Conservation (phyloP, 345 rosid species). For the Gossypioides kirkii region DNA sequence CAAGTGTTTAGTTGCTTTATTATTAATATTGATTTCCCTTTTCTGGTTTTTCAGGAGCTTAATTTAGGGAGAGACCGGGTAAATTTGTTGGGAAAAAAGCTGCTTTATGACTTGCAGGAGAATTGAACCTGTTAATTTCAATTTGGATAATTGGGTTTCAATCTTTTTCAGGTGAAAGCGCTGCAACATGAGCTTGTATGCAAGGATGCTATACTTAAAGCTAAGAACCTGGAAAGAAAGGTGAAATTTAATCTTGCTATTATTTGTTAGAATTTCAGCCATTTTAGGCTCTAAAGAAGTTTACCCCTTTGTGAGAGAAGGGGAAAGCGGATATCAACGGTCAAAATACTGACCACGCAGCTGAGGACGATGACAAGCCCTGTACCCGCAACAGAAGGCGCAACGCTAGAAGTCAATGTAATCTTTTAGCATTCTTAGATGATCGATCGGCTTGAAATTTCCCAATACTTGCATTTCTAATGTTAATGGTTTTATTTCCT, state of each 20-base stretch:
- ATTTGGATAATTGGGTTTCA: background rate
- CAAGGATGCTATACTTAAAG: conserved; percentile 50
- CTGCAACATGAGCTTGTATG: conserved; percentile 53
- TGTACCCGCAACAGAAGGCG: conserved; percentile 30
- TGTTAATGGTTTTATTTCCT: background rate
- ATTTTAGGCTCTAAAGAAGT: background rate
- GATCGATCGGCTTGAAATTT: background rate
- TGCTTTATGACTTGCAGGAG: background rate
- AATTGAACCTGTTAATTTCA: background rate
- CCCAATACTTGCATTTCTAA: background rate
- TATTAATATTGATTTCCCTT: conserved; percentile 6
- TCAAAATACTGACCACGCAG: background rate
- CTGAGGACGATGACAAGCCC: conserved; percentile 20
- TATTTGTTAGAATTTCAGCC: background rate
- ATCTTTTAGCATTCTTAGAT: background rate
- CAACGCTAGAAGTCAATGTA: conserved; percentile 47
- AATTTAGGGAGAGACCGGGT: conserved; percentile 56
- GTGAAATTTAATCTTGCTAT: conserved; percentile 16
- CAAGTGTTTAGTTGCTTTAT: background rate
- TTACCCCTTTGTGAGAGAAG: conserved; percentile 11
- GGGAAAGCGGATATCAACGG: conserved; percentile 14
- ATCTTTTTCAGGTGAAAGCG: conserved; percentile 36
- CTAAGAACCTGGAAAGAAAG: conserved; percentile 22
- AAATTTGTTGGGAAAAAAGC: background rate
- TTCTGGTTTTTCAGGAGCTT: conserved; percentile 42